These are phyloP conservation scores for Fusarium goolgardi DNA, from an alignment of 2,329 filamentous ascomycete species.

Conservation along the genomic window DNA sequence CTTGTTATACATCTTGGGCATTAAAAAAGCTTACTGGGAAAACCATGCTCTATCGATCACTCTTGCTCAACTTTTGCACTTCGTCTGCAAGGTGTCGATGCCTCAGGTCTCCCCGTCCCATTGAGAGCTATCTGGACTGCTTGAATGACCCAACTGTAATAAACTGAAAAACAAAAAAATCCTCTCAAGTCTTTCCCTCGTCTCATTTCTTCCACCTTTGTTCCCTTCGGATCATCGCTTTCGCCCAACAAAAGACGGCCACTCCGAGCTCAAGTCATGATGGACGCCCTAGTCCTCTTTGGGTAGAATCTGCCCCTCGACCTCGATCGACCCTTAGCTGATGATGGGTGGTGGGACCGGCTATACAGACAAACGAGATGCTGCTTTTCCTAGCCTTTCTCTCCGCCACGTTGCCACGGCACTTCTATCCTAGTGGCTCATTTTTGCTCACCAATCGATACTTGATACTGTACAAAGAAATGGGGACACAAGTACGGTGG, in stretches of 20 bases:
- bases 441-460: slow-evolving; percentile 8
- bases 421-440: slow-evolving; percentile 45
- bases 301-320: slow-evolving; percentile 21
- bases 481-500: neutral
- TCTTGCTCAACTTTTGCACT: neutral
- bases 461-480: slow-evolving; percentile 23
- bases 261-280: slow-evolving; percentile 24
- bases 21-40: neutral
- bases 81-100: neutral
- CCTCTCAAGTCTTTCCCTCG: neutral
- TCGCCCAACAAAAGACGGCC: slow-evolving; percentile 33
- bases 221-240: slow-evolving; percentile 1
- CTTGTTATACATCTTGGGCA: neutral
- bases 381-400: slow-evolving; percentile 44
- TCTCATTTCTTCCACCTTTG: slow-evolving; percentile 4
- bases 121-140: neutral
- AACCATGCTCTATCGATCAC: neutral
- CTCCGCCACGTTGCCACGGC: slow-evolving; percentile 47
- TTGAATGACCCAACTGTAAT: neutral
- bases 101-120: neutral
- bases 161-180: neutral
- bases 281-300: slow-evolving; percentile 17
- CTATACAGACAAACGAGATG: slow-evolving; percentile 22
- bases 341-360: slow-evolving; percentile 35
- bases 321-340: slow-evolving; percentile 16